A percentile compares a stretch with the other conserved stretches of the same genome.
Conservation (phyloP, 1,139 yeast genomes). For the Candida sp. region DNA sequence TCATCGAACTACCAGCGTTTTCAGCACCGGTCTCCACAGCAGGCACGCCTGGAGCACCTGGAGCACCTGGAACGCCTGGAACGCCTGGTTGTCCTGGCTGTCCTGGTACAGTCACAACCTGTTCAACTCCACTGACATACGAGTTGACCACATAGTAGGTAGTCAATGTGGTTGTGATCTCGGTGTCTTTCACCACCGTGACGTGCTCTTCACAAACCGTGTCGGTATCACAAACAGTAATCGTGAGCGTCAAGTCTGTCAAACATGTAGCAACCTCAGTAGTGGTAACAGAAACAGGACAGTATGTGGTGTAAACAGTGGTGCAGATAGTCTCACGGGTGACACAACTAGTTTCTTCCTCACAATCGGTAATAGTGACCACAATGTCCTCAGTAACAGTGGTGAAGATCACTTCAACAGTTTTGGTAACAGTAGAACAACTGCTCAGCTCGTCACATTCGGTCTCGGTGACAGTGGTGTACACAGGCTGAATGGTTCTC, state of each 20-base stretch:
- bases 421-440: conserved; percentile 6
- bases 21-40: no score
- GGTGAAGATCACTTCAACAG: conserved; percentile 5
- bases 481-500: background rate
- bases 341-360: conserved; percentile 9
- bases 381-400: conserved; percentile 10
- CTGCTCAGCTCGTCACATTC: background rate
- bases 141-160: conserved; percentile 10
- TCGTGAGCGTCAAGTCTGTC: conserved; percentile 11
- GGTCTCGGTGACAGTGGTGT: conserved; percentile 2
- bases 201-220: conserved; percentile 9
- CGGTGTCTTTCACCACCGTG: conserved; percentile 7
- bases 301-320: conserved; percentile 14
- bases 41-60: background rate
- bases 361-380: conserved; percentile 14
- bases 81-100: background rate
- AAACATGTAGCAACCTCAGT: conserved; percentile 8
- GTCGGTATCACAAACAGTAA: conserved; percentile 11
- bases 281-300: conserved; percentile 12
- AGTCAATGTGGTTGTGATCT: conserved; percentile 13
- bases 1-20: background rate
- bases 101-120: background rate
- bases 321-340: conserved; percentile 5
- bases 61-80: conserved; percentile 1
- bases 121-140: background rate